A percentile compares a stretch with the other conserved stretches of the same genome.
Conservation (phyloP, 2,329 filamentous ascomycete genomes). For the Cladosporium colombiae region DNA sequence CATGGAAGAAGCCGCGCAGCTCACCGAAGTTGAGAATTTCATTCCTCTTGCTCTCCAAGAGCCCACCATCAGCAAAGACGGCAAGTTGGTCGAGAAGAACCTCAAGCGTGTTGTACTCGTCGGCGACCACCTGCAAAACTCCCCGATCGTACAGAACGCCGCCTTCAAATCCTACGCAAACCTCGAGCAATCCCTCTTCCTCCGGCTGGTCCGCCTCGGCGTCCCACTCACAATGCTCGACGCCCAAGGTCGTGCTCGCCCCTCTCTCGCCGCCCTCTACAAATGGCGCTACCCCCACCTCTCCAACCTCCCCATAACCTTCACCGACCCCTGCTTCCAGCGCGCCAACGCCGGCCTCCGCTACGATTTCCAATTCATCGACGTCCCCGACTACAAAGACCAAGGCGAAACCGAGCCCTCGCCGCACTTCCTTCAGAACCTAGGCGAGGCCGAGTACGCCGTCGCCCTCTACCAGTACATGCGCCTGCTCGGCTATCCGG, state of each 20-base stretch:
- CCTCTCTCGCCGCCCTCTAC: constrained; percentile 85
- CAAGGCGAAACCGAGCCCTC: constrained; percentile 84
- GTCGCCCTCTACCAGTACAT: constrained; percentile 97
- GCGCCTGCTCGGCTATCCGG: constrained; percentile 90
- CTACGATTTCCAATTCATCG: constrained; percentile 95
- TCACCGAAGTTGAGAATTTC: constrained; percentile 96
- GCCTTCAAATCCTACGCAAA: constrained; percentile 95
- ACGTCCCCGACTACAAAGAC: constrained; percentile 91
- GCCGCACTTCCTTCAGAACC: constrained; percentile 93
- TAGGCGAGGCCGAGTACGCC: constrained; percentile 95
- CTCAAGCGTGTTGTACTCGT: constrained; percentile 88
- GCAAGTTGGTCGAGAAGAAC: constrained; percentile 60
- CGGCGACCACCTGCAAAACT: constrained; percentile 96
- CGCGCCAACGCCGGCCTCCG: constrained; percentile 87
- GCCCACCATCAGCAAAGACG: constrained; percentile 25
- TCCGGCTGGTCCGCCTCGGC: constrained; percentile 82
- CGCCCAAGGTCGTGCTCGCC: constrained; percentile 86
- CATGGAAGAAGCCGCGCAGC: constrained; percentile 98
- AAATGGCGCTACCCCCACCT: constrained; percentile 87
- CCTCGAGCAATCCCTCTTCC: constrained; percentile 92
- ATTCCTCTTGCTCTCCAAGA: constrained; percentile 92
- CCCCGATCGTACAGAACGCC: constrained; percentile 89
- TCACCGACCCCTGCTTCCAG: constrained; percentile 69
- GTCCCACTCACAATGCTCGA: constrained; percentile 91
- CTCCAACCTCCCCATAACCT: constrained; percentile 75